Conservation (phyloP, 352 stramenopile species). For the Phytophthora sansomeana region DNA sequence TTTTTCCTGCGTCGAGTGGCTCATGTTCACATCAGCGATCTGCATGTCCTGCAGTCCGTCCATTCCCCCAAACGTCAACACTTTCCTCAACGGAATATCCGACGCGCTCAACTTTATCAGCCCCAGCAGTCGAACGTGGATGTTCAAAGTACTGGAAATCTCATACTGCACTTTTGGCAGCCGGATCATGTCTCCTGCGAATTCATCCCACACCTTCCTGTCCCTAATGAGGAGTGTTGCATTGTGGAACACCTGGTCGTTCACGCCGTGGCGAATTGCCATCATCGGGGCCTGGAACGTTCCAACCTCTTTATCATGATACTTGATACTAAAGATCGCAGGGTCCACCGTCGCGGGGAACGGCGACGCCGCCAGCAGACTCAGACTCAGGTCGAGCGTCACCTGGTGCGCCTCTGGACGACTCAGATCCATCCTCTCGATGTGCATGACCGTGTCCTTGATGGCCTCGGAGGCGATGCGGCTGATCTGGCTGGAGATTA, state of each 20-base stretch:
- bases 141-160: slow-evolving; percentile 54
- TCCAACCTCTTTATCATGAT: slow-evolving; percentile 48
- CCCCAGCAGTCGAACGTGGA: slow-evolving; percentile 63
- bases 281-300: slow-evolving; percentile 59
- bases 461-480: slow-evolving; percentile 69
- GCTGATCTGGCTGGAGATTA: slow-evolving; percentile 62
- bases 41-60: slow-evolving; percentile 67
- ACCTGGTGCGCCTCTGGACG: slow-evolving; percentile 42
- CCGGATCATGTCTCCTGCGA: slow-evolving; percentile 76
- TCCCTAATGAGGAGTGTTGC: slow-evolving; percentile 66
- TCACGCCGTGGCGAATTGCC: slow-evolving; percentile 57
- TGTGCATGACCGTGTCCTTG: slow-evolving; percentile 61
- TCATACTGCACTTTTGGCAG: slow-evolving; percentile 49
- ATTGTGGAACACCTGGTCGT: slow-evolving; percentile 54
- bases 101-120: slow-evolving; percentile 60
- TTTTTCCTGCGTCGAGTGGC: slow-evolving; percentile 59
- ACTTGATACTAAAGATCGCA: slow-evolving; percentile 60
- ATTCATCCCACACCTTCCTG: slow-evolving; percentile 64
- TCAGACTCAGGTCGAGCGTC: slow-evolving; percentile 58
- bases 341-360: slow-evolving; percentile 60
- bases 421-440: slow-evolving; percentile 68
- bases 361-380: slow-evolving; percentile 55
- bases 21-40: slow-evolving; percentile 71
- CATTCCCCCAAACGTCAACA: slow-evolving; percentile 69
- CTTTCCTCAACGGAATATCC: slow-evolving; percentile 60